Conservation (phyloP, 1,139 yeast species). For the Kodamaea fungicola region DNA sequence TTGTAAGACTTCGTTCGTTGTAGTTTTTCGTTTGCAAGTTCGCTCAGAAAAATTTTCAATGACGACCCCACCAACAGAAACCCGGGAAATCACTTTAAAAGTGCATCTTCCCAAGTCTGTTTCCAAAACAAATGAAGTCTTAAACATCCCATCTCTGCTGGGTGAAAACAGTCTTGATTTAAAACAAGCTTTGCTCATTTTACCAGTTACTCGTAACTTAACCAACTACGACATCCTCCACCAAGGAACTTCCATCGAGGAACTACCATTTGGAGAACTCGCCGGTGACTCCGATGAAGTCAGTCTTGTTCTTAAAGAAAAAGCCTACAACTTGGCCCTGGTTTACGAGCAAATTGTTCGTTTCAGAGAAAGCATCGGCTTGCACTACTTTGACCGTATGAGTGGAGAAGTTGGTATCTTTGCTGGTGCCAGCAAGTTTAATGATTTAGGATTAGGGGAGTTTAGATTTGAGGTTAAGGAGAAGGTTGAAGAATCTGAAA, state of each 20-base stretch:
- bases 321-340: slow-evolving; percentile 36
- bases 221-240: slow-evolving; percentile 55
- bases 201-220: slow-evolving; percentile 54
- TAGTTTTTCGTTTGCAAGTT: background rate
- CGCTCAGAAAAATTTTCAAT: background rate
- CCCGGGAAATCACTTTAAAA: slow-evolving; percentile 21
- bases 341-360: slow-evolving; percentile 40
- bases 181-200: slow-evolving; percentile 51
- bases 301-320: slow-evolving; percentile 25
- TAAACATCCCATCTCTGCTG: slow-evolving; percentile 31
- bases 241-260: slow-evolving; percentile 36
- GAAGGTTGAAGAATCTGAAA: slow-evolving; percentile 9
- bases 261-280: slow-evolving; percentile 29
- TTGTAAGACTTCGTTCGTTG: background rate
- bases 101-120: slow-evolving; percentile 33
- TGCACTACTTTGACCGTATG: slow-evolving; percentile 38
- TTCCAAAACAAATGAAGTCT: slow-evolving; percentile 14
- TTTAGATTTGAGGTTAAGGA: slow-evolving; percentile 13
- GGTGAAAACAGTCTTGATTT: slow-evolving; percentile 57
- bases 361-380: slow-evolving; percentile 44
- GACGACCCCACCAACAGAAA: background rate
- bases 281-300: slow-evolving; percentile 22
- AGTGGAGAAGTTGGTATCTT: slow-evolving; percentile 20
- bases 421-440: slow-evolving; percentile 23
- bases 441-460: slow-evolving; percentile 26